Base-by-base conservation (phyloP, 2,329 filamentous ascomycete species). In the Herpotrichia juniperi region DNA sequence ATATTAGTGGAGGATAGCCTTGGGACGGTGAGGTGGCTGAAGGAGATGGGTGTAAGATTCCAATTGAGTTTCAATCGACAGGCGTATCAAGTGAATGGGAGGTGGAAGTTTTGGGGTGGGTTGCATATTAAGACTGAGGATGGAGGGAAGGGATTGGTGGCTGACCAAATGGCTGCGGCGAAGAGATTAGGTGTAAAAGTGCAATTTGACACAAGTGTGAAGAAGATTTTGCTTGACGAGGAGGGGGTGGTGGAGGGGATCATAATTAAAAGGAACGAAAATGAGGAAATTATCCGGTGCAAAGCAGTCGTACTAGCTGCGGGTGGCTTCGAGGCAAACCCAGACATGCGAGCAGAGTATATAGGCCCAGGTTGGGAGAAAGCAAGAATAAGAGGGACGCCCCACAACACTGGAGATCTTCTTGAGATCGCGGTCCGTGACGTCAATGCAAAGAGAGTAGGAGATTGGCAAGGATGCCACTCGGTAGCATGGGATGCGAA, bases 61-160 rank as follows among this genome's bases (percentile, higher is more conserved):
- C 79, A 84, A 61, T 72, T 89, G 2, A 82, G 79, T 1, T 88
- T 88, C 67, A 84, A 87, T 52, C 76, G 87, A 2, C 86, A 90
- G 63, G 83, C 87, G 0, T 89, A 87, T 64, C 76, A 85, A 50
- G 79, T 87, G n/a, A 75, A 83, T 45, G 84, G 82, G 1, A 74
- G 81, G 25, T 79, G 79, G 62, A 85, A 84, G 61, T 89, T 89
- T 65, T 89, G 86, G 86, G 87, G 87, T 10, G 86, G 86, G 0
- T 69, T 89, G 64, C 77, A 76, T n/a, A 69, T 88, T 28, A 85
- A 80, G 61, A 84, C 82, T 0, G 63, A 82, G 45, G 81, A 84
- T 55, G 84, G 83, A 1, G 85, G 85, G 0, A 85, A 85, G 58
- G 83, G 84, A 0, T 69, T 88, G 5, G 78, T 86, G 3, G 64